Conservation (phyloP, 257 asterid species). For the Petrea volubilis region DNA sequence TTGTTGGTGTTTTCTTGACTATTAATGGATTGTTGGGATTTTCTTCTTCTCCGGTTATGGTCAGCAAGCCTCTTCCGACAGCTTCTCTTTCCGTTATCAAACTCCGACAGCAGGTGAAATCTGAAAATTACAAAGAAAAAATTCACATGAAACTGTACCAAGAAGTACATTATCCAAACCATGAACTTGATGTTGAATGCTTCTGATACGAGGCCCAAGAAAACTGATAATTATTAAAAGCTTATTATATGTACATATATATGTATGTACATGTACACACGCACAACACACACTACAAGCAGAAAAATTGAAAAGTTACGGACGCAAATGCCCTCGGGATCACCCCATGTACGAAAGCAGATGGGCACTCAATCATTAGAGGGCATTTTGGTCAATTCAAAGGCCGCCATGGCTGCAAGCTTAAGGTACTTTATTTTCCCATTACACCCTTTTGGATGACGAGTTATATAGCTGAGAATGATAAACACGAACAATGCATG, state of each 20-base stretch:
- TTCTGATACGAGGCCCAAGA: not conserved
- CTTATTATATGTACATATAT: not conserved
- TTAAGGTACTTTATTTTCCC: not conserved
- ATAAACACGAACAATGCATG: constrained; percentile 18
- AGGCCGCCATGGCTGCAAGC: not conserved
- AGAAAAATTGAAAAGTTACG: constrained; percentile 47
- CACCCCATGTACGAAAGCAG: constrained; percentile 47
- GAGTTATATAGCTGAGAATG: too few relatives aligned
- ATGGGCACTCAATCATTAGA: constrained; percentile 37
- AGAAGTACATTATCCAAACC: constrained; percentile 18
- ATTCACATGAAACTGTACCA: not conserved
- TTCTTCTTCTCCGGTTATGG: constrained; percentile 88
- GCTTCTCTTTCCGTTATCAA: constrained; percentile 92
- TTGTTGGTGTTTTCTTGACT: constrained; percentile 49
- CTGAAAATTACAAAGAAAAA: constrained; percentile 33
- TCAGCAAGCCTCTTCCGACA: constrained; percentile 97
- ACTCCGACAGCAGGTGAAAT: constrained; percentile 86
- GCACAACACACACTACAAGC: constrained; percentile 25
- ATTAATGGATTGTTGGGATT: constrained; percentile 68
- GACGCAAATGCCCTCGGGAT: constrained; percentile 85
- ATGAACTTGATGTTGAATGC: constrained; percentile 7
- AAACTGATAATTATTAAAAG: constrained; percentile 11
- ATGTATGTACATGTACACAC: not conserved
- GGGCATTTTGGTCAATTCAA: constrained; percentile 32
- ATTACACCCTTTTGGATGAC: too few relatives aligned